These are phyloP conservation scores for Mangifera indica DNA, from an alignment of 345 rosid genomes.

Conservation along the genomic window DNA sequence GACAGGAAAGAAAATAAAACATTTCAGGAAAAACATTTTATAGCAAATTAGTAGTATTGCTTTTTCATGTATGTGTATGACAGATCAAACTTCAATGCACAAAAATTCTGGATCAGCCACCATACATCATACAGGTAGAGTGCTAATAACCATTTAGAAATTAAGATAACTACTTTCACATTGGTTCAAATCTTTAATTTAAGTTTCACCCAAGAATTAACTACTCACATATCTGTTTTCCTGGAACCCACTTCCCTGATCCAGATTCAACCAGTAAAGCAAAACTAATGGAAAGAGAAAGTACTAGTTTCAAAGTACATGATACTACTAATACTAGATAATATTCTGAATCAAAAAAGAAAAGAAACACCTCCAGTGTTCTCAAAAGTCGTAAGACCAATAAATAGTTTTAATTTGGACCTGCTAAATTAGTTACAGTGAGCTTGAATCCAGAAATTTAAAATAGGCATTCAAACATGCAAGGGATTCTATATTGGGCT, in stretches of 20 bases:
- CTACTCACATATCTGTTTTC: neutral
- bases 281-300: neutral
- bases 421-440: neutral
- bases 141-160: neutral
- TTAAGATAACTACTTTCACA: neutral
- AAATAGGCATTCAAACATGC: neutral
- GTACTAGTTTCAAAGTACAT: too few relatives aligned
- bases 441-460: neutral
- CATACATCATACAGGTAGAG: neutral
- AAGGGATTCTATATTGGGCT: neutral
- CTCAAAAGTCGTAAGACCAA: neutral
- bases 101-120: neutral
- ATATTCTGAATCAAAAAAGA: neutral
- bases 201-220: neutral
- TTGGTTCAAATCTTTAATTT: neutral
- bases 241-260: neutral
- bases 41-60: neutral
- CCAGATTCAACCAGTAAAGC: neutral
- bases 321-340: too few relatives aligned
- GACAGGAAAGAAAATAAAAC: conserved; percentile 15
- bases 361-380: neutral
- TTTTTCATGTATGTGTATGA: too few relatives aligned
- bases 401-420: neutral
- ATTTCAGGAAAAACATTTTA: conserved; percentile 7
- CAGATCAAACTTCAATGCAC: neutral